These are phyloP conservation scores for Eimeria maxima DNA, from an alignment of 169 alveolate genomes.

Conservation along the genomic window DNA sequence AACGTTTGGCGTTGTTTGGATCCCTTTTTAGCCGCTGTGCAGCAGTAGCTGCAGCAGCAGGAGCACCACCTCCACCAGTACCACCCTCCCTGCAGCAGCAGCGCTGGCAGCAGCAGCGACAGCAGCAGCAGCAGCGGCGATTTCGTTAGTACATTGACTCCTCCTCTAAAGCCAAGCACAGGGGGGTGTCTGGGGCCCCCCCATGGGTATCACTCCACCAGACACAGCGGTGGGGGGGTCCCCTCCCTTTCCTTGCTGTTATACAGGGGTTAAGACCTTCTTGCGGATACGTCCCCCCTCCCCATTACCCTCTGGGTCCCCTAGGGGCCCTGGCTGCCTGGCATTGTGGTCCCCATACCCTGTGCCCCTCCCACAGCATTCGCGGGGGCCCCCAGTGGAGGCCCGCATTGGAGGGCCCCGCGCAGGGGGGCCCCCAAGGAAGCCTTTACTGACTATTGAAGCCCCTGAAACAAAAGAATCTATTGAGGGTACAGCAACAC, in stretches of 20 bases:
- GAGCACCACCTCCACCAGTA: not conserved
- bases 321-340: not conserved
- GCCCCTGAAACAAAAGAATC: not conserved
- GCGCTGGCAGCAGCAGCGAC: not conserved
- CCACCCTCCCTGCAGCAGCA: not conserved
- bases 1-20: not conserved
- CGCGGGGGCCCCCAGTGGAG: not conserved
- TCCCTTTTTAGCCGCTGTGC: not conserved
- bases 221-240: not conserved
- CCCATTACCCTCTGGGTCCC: not conserved
- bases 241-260: not conserved
- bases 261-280: conserved; percentile 9
- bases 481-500: not conserved
- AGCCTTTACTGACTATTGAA: not conserved
- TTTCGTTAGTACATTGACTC: not conserved
- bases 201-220: not conserved
- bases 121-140: not conserved
- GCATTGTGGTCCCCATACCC: not conserved
- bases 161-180: not conserved
- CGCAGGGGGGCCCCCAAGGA: not conserved
- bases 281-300: conserved; percentile 39
- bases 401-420: not conserved
- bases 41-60: not conserved
- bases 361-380: not conserved
- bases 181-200: conserved; percentile 22